Evolutionary conservation across 768 basidiomycete species (phyloP), one percentile per base, ranked within the genome.

Genomic region (Suillus occidentalis): DNA sequence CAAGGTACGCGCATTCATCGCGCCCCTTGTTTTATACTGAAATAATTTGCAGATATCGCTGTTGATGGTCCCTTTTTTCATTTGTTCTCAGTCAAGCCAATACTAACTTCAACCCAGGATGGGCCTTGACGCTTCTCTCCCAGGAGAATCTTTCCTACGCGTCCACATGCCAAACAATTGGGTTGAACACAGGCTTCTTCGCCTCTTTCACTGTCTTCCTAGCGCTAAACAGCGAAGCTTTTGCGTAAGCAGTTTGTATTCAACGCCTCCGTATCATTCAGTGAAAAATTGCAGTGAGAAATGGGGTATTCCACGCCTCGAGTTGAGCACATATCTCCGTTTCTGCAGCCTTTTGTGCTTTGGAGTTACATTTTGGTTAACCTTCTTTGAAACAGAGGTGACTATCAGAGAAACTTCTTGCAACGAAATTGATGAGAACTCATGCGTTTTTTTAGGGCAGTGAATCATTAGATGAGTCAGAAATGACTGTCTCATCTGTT

Each of bases 101-200:
- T 34, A 8, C 59, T 78, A 78, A 10, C 78, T 77, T 25, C 76
- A 79, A 64, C 71, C 58, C 65, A 90, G 88, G 89, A 37, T 92
- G 90, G 91, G 91, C 89, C 22, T 83, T 91, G 62, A 94, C 92
- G 5, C 83, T 89, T 40, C 87, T 99, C 56, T 99, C 97, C 2
- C 89, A 93, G 66, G 95, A 95, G 68, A 96, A 95, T 72, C 78
- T 99, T 43, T 94, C 96, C 20, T 99, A 96, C 72, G 97, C 97
- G 4, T 97, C 95, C 20, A 99, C 96, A 8, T 98, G 97, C 64
- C 97, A 99, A 76, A 99, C 97, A 1, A 94, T 99, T 66, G 97
- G 97, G 14, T 83, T 99, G 31, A 98, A 97, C 70, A 92, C 93
- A 1, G 97, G 97, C 6, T 98, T 90, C 77, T 96, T 99, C 72